phyloP scores from a whole-genome alignment of 2,329 filamentous ascomycete species.

The Sporothrix mexicana region DNA sequence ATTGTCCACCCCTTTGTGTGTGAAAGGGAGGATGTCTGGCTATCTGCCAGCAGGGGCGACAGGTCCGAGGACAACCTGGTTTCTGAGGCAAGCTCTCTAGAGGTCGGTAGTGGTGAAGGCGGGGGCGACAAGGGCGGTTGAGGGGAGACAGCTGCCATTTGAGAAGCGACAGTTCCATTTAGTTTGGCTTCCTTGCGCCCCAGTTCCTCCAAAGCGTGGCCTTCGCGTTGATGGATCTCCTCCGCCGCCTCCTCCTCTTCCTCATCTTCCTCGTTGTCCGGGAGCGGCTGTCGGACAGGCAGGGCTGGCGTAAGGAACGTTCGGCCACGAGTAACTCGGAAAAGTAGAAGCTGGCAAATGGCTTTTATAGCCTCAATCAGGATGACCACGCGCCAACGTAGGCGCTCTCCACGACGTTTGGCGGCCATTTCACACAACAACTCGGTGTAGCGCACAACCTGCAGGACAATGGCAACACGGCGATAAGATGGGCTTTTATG shows the following conservation, averaged over 20 bases:
- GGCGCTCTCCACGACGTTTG: conserved; percentile 79
- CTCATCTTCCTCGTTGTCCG: conserved; percentile 60
- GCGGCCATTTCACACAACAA: conserved; percentile 97
- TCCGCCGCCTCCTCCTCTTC: conserved; percentile 58
- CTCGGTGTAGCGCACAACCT: conserved; percentile 93
- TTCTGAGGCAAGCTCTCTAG: neutral
- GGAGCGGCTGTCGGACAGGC: conserved; percentile 82
- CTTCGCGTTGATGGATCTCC: conserved; percentile 42
- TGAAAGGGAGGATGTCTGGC: conserved; percentile 39
- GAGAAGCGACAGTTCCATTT: neutral
- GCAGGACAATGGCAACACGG: conserved; percentile 78
- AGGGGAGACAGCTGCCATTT: conserved; percentile 25
- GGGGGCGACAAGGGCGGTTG: conserved; percentile 36
- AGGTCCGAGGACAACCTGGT: neutral
- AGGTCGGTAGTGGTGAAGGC: conserved; percentile 34
- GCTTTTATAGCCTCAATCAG: conserved; percentile 87
- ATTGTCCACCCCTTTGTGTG: conserved; percentile 77
- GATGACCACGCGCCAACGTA: conserved; percentile 86
- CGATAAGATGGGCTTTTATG: conserved; percentile 72
- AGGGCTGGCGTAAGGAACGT: conserved; percentile 83
- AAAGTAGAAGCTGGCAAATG: conserved; percentile 76
- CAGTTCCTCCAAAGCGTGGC: no score
- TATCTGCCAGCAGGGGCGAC: conserved; percentile 38
- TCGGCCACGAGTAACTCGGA: conserved; percentile 81
- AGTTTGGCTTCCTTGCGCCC: neutral